These are phyloP conservation scores for Globisporangium orthogonon DNA, from an alignment of 352 stramenopile species.

Conservation along the genomic window DNA sequence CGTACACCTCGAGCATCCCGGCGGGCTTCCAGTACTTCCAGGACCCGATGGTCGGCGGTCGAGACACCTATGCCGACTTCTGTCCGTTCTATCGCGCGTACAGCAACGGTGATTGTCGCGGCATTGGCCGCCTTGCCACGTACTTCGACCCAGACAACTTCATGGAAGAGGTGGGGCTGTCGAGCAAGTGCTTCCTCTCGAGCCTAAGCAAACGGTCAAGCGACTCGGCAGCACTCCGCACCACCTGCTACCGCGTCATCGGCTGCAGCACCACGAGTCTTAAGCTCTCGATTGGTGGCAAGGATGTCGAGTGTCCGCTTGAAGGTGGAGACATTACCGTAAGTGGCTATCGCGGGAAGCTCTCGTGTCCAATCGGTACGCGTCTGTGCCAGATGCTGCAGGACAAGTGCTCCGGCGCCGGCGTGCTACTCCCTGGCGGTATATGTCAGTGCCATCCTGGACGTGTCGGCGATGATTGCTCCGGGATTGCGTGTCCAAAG, in stretches of 20 bases:
- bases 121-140: slow-evolving; percentile 39
- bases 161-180: slow-evolving; percentile 45
- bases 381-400: slow-evolving; percentile 60
- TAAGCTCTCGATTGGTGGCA: slow-evolving; percentile 37
- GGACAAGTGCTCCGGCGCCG: slow-evolving; percentile 58
- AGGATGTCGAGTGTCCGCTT: slow-evolving; percentile 51
- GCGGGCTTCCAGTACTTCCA: slow-evolving; percentile 80
- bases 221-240: slow-evolving; percentile 19
- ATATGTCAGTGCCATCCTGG: slow-evolving; percentile 52
- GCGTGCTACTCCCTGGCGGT: slow-evolving; percentile 43
- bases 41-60: slow-evolving; percentile 42
- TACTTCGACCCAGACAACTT: slow-evolving; percentile 28
- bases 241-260: slow-evolving; percentile 54
- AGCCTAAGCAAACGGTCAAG: slow-evolving; percentile 47
- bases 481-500: slow-evolving; percentile 38
- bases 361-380: slow-evolving; percentile 41
- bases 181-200: slow-evolving; percentile 68
- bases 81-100: slow-evolving; percentile 76
- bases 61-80: slow-evolving; percentile 69
- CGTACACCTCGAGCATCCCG: slow-evolving; percentile 60
- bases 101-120: slow-evolving; percentile 71
- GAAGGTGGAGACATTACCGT: slow-evolving; percentile 50
- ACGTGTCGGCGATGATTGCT: slow-evolving; percentile 45
- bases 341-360: slow-evolving; percentile 34
- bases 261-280: slow-evolving; percentile 37